Percentiles rank a stretch among this genome's conserved stretches.
These are phyloP conservation scores for Metschnikowia drakensbergensis DNA, from an alignment of 805 yeast species.

Conservation along the genomic window DNA sequence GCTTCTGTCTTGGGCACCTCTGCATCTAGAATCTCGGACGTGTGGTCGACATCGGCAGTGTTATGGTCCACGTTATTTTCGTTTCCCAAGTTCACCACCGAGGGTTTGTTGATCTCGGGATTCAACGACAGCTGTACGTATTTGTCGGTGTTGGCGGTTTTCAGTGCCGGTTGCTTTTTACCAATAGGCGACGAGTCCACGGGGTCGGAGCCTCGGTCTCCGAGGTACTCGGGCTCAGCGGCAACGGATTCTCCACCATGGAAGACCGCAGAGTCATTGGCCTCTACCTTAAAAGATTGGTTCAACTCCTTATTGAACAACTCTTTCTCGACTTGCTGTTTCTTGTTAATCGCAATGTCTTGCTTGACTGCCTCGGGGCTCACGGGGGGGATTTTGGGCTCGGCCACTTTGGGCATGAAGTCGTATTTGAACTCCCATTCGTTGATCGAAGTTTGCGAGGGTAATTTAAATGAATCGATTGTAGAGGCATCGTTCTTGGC, in stretches of 20 bases:
- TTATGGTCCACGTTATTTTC: conserved; percentile 36
- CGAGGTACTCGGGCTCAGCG: conserved; percentile 37
- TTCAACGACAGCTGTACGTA: conserved; percentile 41
- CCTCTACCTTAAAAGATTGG: conserved; percentile 42
- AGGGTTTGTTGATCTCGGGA: conserved; percentile 36
- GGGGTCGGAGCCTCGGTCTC: conserved; percentile 36
- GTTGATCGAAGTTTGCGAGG: conserved; percentile 43
- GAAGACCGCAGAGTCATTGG: conserved; percentile 37
- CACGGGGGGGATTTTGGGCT: conserved; percentile 43
- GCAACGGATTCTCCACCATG: conserved; percentile 42
- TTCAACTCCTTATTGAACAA: conserved; percentile 31
- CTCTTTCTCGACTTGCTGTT: conserved; percentile 36
- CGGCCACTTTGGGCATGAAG: conserved; percentile 38
- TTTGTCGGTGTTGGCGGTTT: conserved; percentile 37
- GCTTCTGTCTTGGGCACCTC: conserved; percentile 8
- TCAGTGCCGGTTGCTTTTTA: conserved; percentile 16
- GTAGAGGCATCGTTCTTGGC: conserved; percentile 58
- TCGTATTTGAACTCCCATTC: conserved; percentile 51
- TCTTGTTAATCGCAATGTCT: conserved; percentile 44
- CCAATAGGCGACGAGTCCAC: conserved; percentile 25
- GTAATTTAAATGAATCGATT: conserved; percentile 54
- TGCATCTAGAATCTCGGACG: conserved; percentile 34
- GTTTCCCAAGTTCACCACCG: conserved; percentile 33
- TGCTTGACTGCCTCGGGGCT: conserved; percentile 48
- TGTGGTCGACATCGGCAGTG: conserved; percentile 27